Evolutionary conservation across 495 filamentous ascomycete species (phyloP).

Genomic region (Baudoinia panamericana): DNA sequence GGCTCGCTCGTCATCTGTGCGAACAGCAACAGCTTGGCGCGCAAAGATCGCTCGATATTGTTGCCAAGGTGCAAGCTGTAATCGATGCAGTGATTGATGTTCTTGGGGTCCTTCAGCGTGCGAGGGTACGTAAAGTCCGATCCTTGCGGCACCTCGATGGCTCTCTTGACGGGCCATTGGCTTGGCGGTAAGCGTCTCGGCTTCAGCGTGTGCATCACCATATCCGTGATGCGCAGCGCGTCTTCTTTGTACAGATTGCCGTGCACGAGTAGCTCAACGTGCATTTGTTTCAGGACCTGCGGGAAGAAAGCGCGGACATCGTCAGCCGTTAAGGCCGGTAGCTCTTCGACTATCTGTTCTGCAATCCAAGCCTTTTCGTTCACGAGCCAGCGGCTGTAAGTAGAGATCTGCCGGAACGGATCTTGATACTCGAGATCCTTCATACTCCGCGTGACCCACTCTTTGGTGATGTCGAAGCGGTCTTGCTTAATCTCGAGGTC

Average conservation of each 20-base stretch:
- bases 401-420: slow-evolving; percentile 82
- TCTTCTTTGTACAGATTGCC: slow-evolving; percentile 96
- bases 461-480: slow-evolving; percentile 84
- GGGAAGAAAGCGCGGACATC: slow-evolving; percentile 68
- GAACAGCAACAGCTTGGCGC: slow-evolving; percentile 67
- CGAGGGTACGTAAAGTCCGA: slow-evolving; percentile 73
- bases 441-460: slow-evolving; percentile 59
- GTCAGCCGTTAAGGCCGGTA: slow-evolving; percentile 57
- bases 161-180: slow-evolving; percentile 69
- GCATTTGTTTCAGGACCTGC: slow-evolving; percentile 65
- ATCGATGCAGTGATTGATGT: slow-evolving; percentile 95
- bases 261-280: slow-evolving; percentile 78
- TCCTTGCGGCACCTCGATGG: slow-evolving; percentile 63
- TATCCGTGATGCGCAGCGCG: slow-evolving; percentile 69
- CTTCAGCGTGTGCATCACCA: slow-evolving; percentile 67
- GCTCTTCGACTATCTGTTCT: slow-evolving; percentile 66
- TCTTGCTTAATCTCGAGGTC: slow-evolving; percentile 70
- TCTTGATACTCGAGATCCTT: slow-evolving; percentile 78
- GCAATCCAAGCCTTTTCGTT: slow-evolving; percentile 65
- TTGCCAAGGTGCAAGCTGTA: slow-evolving; percentile 74
- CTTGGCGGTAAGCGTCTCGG: slow-evolving; percentile 59
- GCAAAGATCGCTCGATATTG: slow-evolving; percentile 48
- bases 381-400: slow-evolving; percentile 67
- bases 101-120: slow-evolving; percentile 70
- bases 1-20: slow-evolving; percentile 91